phyloP scores from a whole-genome alignment of 2,329 filamentous ascomycete genomes.

The Lachnellula suecica region DNA sequence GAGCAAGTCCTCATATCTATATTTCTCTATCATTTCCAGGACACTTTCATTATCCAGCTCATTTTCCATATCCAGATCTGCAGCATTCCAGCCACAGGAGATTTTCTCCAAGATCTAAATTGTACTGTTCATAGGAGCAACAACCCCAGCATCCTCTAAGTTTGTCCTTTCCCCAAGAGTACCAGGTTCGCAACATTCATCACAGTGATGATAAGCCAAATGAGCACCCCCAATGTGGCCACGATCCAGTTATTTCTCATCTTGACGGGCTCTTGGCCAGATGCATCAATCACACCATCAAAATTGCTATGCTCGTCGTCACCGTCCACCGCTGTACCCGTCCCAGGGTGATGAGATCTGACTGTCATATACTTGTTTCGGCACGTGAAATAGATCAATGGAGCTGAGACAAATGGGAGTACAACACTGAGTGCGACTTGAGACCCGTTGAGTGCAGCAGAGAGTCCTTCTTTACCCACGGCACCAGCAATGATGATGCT shows the following conservation, averaged over 20 bases:
- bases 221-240: constrained; percentile 53
- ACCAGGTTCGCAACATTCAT: constrained; percentile 81
- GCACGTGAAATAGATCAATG: constrained; percentile 83
- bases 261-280: constrained; percentile 20
- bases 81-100: too few relatives aligned
- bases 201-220: constrained; percentile 73
- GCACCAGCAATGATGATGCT: constrained; percentile 81
- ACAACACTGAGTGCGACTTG: constrained; percentile 80
- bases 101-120: too few relatives aligned
- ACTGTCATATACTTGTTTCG: constrained; percentile 74
- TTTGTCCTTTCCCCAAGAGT: constrained; percentile 49
- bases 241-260: constrained; percentile 75
- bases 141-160: background rate
- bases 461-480: constrained; percentile 69
- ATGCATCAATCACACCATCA: background rate
- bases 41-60: too few relatives aligned
- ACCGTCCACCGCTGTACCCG: constrained; percentile 2
- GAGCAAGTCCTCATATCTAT: too few relatives aligned
- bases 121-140: background rate
- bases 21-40: too few relatives aligned
- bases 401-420: constrained; percentile 78
- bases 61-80: background rate
- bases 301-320: constrained; percentile 21
- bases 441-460: constrained; percentile 68
- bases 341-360: background rate